Base-by-base conservation (phyloP, 2,329 filamentous ascomycete species). In the Fusarium setosum region DNA sequence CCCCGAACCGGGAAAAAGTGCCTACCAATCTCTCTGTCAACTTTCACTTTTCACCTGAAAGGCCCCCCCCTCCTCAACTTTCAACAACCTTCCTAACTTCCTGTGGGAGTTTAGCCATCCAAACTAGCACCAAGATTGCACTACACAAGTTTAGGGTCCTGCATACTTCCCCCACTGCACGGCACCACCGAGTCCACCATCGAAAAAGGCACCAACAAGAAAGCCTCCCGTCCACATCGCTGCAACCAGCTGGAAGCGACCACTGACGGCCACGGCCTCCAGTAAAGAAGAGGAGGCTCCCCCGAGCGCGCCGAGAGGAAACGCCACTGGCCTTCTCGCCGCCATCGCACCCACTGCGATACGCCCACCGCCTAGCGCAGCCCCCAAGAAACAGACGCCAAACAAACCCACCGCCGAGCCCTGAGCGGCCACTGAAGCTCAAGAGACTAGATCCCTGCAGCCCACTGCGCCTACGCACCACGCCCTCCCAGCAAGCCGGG, bases 401-500 rank as follows among this genome's bases (percentile, higher is more conserved):
- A 12, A 54, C 17, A 65, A 65, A 31, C 49, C 64, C 64, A 67
- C 64, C 58, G 56, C 65, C 56, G 64, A 61, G 37, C 48, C 64
- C 41, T 47, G 41, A 55, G 40, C 38, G 50, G 47, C 63, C 57
- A 52, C 58, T 62, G 61, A 50, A 51, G 48, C 59, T 56, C 47
- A 32, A 57, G 37, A 45, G 34, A 44, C 54, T 50, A 49, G 64
- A 56, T 60, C 64, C 69, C 67, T 72, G 69, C 63, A 65, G 65
- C 67, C 67, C 65, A 71, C 64, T 67, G 60, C 65, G 59, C 61
- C 59, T 56, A 51, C 58, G 13, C 31, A 42, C 32, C 52, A 52
- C 31, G 44, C 47, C 44, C 56, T 61, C 57, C 65, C 65, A 68
- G 65, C 54, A 56, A 55, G 63, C 70, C 58, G 61, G 65, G 65